Evolutionary conservation across 1,284 basidiomycete genomes (phyloP).

Genomic region (Vanrija pseudolonga): DNA sequence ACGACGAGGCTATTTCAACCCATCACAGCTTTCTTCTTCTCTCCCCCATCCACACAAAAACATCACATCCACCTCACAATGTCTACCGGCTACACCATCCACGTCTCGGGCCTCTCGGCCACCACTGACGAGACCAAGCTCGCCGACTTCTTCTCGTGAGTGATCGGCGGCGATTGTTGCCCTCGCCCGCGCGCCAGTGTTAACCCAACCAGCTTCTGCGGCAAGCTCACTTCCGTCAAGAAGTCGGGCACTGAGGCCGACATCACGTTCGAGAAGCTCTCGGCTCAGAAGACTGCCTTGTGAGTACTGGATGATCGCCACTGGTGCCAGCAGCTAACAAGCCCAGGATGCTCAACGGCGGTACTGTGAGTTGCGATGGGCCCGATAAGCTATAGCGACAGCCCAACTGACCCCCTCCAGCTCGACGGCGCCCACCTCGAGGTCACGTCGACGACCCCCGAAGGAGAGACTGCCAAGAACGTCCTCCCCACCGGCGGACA

Average conservation of each 20-base stretch:
- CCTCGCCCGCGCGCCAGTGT: background rate
- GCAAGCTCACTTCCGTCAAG: conserved; percentile 46
- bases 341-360: conserved; percentile 46
- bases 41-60: background rate
- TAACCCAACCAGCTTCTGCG: conserved; percentile 37
- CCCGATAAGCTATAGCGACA: background rate
- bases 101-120: conserved; percentile 49
- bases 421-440: conserved; percentile 51
- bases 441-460: conserved; percentile 43
- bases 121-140: conserved; percentile 50
- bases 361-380: conserved; percentile 39
- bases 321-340: background rate
- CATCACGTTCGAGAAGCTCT: conserved; percentile 50
- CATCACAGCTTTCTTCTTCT: background rate
- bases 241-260: conserved; percentile 46
- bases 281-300: conserved; percentile 49
- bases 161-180: background rate
- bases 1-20: no score
- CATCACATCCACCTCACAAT: conserved; percentile 9
- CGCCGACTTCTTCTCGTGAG: conserved; percentile 46
- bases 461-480: conserved; percentile 31
- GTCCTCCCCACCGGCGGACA: conserved; percentile 35
- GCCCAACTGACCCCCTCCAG: conserved; percentile 9
- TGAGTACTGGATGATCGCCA: conserved; percentile 14
- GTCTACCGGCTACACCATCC: conserved; percentile 38